Base-by-base conservation (phyloP, 352 stramenopile species). In the Nothophytophthora sp. region DNA sequence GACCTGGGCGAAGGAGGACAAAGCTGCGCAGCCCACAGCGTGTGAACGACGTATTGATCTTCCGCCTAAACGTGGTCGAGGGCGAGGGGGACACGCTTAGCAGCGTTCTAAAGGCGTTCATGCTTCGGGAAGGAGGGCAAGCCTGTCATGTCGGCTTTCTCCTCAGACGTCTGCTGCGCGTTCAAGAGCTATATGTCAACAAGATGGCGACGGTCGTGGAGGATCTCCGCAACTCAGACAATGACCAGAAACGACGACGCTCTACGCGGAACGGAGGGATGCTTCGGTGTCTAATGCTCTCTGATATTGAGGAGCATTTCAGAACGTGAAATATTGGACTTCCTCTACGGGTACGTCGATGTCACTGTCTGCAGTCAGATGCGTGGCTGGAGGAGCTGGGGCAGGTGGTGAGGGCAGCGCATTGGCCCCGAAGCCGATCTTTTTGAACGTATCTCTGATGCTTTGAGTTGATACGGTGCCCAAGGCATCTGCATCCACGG, bases 11-110 rank as follows among this genome's bases (percentile, higher is more conserved):
- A n/a, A n/a, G n/a, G n/a, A n/a, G n/a, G n/a, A n/a, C n/a, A n/a
- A n/a, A n/a, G n/a, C n/a, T n/a, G n/a, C n/a, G n/a, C n/a, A n/a
- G n/a, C n/a, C n/a, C n/a, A n/a, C n/a, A n/a, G n/a, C n/a, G n/a
- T n/a, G n/a, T n/a, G n/a, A n/a, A n/a, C n/a, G n/a, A n/a, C n/a
- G n/a, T n/a, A n/a, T n/a, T n/a, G n/a, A n/a, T n/a, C n/a, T n/a
- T n/a, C n/a, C n/a, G n/a, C n/a, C n/a, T n/a, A n/a, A n/a, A n/a
- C n/a, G n/a, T n/a, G n/a, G n/a, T 85, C 7, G 73, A 53, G 4
- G 63, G 55, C 8, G 77, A 82, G 9, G 73, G 80, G 6, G 72
- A 83, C 8, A 65, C 56, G 24, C n/a, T n/a, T n/a, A n/a, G n/a
- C n/a, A n/a, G n/a, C n/a, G n/a, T n/a, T n/a, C n/a, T n/a, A n/a